Conservation (phyloP, 2,329 filamentous ascomycete genomes). For the Amphichorda felina region DNA sequence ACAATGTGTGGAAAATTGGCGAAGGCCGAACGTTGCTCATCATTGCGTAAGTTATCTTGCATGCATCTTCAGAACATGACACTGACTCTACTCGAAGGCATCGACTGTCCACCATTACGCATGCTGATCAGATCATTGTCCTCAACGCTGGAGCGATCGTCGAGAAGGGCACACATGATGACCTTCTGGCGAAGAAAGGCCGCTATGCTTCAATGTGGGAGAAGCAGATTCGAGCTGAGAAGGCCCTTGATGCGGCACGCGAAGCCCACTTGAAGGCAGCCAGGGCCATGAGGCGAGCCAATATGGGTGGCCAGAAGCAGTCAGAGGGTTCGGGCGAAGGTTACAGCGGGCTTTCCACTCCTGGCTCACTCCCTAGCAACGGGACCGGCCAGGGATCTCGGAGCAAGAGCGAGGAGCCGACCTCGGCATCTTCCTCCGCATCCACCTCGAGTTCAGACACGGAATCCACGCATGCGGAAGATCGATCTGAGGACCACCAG, state of each 20-base stretch:
- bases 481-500: neutral
- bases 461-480: conserved; percentile 14
- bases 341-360: conserved; percentile 32
- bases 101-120: conserved; percentile 73
- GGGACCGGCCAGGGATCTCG: conserved; percentile 15
- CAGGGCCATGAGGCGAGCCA: conserved; percentile 32
- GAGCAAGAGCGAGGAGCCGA: conserved; percentile 16
- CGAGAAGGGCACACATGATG: conserved; percentile 68
- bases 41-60: conserved; percentile 58
- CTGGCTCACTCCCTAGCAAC: conserved; percentile 24
- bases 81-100: conserved; percentile 37
- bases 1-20: conserved; percentile 70
- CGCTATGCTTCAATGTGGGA: conserved; percentile 81
- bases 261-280: conserved; percentile 22
- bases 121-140: conserved; percentile 76
- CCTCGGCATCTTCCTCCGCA: conserved; percentile 14
- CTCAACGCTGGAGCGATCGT: conserved; percentile 64
- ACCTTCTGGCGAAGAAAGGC: conserved; percentile 58
- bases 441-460: conserved; percentile 19
- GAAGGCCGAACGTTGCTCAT: conserved; percentile 85
- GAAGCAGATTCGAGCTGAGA: conserved; percentile 72
- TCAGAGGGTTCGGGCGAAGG: conserved; percentile 31
- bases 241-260: conserved; percentile 32
- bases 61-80: neutral
- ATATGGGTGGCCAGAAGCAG: conserved; percentile 28